Base-by-base conservation (phyloP, 768 basidiomycete genomes). In the Rhizopogon rudus region DNA sequence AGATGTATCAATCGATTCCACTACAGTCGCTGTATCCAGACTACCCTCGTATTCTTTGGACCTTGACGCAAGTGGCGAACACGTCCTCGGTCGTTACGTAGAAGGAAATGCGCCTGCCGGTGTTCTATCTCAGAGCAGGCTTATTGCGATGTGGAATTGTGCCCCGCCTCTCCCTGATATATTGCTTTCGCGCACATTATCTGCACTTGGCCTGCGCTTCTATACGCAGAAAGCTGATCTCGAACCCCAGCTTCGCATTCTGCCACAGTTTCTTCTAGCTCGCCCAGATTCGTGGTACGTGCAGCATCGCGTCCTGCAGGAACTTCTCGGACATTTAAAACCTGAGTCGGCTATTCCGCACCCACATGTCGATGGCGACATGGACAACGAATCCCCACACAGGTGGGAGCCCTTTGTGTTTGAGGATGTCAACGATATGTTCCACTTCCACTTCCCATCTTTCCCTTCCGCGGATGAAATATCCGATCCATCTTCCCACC, bases 381-480 rank as follows among this genome's bases (percentile, higher is more conserved):
- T 0, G 60, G 65, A 13, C 81, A 17, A 62, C 79, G 17, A 61
- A 73, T 63, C 40, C 31, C 64, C 40, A 67, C 66, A 4, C 58
- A 60, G 6, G 65, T 73, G 40, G 63, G 72, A 10, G 8, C 29
- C 14, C 35, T 37, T 40, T 51, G 54, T 75, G 0, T 76, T 91
- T 60, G 69, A 80, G 57, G 93, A 92, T 62, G 72, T 73, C 2
- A 84, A 84, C 52, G 91, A 98, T 65, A 82, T 78, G 1, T 90
- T 93, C 67, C 70, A 71, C 29, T 84, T 92, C 59, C 78, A 84
- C 54, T 61, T 71, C 9, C 58, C 67, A 17, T 69, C 78, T 60
- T 58, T 44, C 53, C 64, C 13, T 53, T 59, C 28, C 60, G 64
- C 44, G 53, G 14, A 39, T 41, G 45, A 61, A 45, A 40, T 54